Conservation (phyloP, 352 stramenopile species). For the Pythium inflatum region DNA sequence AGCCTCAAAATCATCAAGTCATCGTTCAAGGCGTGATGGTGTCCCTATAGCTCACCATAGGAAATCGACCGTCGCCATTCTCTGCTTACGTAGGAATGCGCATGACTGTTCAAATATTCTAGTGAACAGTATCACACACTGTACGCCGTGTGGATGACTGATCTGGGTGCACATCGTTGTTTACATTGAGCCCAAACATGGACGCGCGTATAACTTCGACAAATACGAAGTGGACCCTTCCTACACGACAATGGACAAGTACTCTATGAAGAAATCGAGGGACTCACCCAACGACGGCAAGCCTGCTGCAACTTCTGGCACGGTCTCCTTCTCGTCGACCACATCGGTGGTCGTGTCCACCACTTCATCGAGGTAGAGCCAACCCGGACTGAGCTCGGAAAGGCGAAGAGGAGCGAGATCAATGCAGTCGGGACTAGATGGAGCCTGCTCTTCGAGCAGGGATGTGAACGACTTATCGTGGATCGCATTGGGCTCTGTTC, state of each 20-base stretch:
- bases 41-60: too few relatives aligned
- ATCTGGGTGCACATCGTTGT: too few relatives aligned
- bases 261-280: slow-evolving; percentile 36
- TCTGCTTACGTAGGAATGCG: too few relatives aligned
- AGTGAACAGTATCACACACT: too few relatives aligned
- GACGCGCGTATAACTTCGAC: slow-evolving; percentile 5
- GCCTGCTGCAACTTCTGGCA: slow-evolving; percentile 13
- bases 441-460: slow-evolving; percentile 10
- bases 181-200: not conserved
- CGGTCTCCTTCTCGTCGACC: slow-evolving; percentile 3
- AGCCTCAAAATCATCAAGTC: too few relatives aligned
- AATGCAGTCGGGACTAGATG: slow-evolving; percentile 5
- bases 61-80: too few relatives aligned
- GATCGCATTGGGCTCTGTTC: not conserved
- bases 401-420: slow-evolving; percentile 13
- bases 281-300: slow-evolving; percentile 30
- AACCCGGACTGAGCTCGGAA: slow-evolving; percentile 21
- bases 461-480: slow-evolving; percentile 24
- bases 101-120: too few relatives aligned
- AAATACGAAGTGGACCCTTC: slow-evolving; percentile 8
- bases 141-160: not conserved
- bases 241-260: slow-evolving; percentile 27
- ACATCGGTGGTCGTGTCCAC: slow-evolving; percentile 21
- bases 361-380: slow-evolving; percentile 31
- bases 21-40: too few relatives aligned